phyloP scores from a whole-genome alignment of 371 early-diverging fungal genomes.

The Nematocida sp. region DNA sequence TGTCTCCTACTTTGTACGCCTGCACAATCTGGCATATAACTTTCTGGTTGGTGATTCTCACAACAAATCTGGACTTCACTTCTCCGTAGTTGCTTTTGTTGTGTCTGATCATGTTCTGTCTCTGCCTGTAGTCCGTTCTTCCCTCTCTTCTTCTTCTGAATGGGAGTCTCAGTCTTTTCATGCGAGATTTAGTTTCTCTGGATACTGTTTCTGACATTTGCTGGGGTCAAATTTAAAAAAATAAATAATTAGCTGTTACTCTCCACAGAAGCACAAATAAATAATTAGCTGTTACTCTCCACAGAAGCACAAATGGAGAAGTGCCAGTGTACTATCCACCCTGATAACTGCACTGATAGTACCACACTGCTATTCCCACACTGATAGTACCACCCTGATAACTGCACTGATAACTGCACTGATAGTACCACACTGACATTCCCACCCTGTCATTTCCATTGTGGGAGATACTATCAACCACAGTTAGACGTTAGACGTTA shows the following conservation, averaged over 20 bases:
- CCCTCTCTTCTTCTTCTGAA: slow-evolving; percentile 71
- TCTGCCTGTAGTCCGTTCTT: slow-evolving; percentile 99
- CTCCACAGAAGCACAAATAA: neutral
- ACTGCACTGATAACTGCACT: no score
- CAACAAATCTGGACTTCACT: slow-evolving; percentile 98
- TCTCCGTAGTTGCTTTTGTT: slow-evolving; percentile 99
- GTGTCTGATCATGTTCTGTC: slow-evolving; percentile 92
- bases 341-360: neutral
- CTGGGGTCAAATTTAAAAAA: slow-evolving; percentile 35
- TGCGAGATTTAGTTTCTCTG: slow-evolving; percentile 17
- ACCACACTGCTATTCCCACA: neutral
- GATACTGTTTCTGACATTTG: slow-evolving; percentile 43
- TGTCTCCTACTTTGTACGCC: slow-evolving; percentile 94
- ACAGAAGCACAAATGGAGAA: neutral
- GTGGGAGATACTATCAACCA: no score
- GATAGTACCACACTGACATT: no score
- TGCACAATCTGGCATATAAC: slow-evolving; percentile 92
- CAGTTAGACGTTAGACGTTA: no score
- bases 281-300: neutral
- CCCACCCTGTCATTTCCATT: no score
- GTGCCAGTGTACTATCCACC: neutral
- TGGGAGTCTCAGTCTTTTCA: slow-evolving; percentile 51
- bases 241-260: neutral
- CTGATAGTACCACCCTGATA: no score
- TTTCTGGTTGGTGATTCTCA: slow-evolving; percentile 96